phyloP scores from a whole-genome alignment of 2,329 filamentous ascomycete species.

The Fusarium mangiferae region DNA sequence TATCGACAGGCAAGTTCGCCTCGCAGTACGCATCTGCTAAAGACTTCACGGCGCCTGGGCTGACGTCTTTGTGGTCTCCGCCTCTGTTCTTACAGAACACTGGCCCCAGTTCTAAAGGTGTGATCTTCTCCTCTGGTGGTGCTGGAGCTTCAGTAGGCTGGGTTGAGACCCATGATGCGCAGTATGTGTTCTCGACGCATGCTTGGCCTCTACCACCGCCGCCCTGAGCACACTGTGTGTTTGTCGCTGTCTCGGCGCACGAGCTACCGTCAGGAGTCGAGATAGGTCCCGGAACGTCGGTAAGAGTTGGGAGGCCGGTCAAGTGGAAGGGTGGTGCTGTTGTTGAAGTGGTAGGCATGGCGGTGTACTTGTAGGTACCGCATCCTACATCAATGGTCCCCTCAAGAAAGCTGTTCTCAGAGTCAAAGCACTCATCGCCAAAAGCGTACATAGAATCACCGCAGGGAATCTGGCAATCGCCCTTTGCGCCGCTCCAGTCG shows the following conservation, averaged over 20 bases:
- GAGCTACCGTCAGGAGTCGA: neutral
- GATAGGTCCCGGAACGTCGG: neutral
- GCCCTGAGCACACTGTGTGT: neutral
- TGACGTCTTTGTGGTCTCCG: neutral
- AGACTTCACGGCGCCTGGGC: neutral
- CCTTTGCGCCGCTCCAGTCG: neutral
- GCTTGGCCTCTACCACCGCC: neutral
- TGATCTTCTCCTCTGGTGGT: neutral
- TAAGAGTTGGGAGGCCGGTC: neutral
- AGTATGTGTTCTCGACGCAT: slow-evolving; percentile 7
- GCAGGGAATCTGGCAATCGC: neutral
- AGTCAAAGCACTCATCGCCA: slow-evolving; percentile 1
- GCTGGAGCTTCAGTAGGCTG: neutral
- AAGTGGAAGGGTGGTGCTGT: neutral
- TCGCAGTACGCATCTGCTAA: neutral
- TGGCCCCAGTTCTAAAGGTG: neutral
- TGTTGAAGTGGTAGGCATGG: neutral
- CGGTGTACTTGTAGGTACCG: neutral
- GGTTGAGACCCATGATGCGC: neutral
- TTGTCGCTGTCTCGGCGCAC: neutral
- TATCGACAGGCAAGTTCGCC: neutral
- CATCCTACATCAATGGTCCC: slow-evolving; percentile 2
- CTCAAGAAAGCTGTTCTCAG: neutral
- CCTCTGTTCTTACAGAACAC: neutral
- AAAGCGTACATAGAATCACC: slow-evolving; percentile 1